Percentiles rank a stretch among this genome's conserved stretches.
These are phyloP conservation scores for Geotrichum candidum DNA, from an alignment of 1,139 yeast species.

Conservation along the genomic window DNA sequence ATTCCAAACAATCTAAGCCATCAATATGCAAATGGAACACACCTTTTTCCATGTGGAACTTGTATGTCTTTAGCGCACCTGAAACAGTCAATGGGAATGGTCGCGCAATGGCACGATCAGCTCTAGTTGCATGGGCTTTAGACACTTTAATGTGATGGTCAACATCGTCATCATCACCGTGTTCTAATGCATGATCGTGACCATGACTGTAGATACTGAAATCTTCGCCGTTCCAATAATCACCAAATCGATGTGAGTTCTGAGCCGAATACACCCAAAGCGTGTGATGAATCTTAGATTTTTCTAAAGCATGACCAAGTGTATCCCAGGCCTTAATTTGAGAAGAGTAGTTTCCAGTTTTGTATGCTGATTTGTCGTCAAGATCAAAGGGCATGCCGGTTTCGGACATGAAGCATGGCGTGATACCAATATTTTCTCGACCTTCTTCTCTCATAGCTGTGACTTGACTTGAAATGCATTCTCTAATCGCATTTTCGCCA, in stretches of 20 bases:
- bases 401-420: constrained; percentile 73
- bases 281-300: constrained; percentile 60
- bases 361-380: constrained; percentile 65
- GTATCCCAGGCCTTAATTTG: constrained; percentile 81
- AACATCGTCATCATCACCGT: neutral
- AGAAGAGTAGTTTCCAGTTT: constrained; percentile 53
- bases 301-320: constrained; percentile 65
- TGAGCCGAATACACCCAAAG: constrained; percentile 73
- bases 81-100: constrained; percentile 61
- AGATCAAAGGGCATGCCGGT: constrained; percentile 93
- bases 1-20: constrained; percentile 20
- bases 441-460: constrained; percentile 60
- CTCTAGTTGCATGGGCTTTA: constrained; percentile 55
- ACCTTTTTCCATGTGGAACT: constrained; percentile 49
- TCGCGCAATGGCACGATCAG: constrained; percentile 61
- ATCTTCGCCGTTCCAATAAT: constrained; percentile 83
- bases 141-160: neutral
- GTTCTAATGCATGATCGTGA: constrained; percentile 16
- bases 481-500: constrained; percentile 71
- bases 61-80: constrained; percentile 48
- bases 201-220: constrained; percentile 55
- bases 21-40: constrained; percentile 45
- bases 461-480: constrained; percentile 59
- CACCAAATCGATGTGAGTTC: constrained; percentile 75
- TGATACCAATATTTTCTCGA: constrained; percentile 47